phyloP scores from a whole-genome alignment of 257 asterid species.

The Linaria vulgaris region DNA sequence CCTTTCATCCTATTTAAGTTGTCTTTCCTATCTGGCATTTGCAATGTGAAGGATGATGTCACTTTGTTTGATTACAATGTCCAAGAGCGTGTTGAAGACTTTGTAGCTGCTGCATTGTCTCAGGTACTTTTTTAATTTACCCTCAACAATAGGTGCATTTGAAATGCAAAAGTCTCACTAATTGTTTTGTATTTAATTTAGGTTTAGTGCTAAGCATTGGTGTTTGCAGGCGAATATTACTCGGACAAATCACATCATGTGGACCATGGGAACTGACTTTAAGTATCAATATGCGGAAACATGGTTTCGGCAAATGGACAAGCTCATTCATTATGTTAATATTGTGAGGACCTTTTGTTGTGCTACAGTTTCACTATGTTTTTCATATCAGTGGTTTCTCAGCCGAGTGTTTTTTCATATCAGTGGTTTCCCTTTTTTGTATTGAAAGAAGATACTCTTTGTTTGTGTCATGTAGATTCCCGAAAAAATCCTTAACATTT shows the following conservation, averaged over 20 bases:
- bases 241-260: constrained; percentile 92
- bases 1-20: no score
- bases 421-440: no score
- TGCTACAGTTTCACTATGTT: no score
- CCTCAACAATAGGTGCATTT: no score
- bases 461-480: no score
- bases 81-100: constrained; percentile 81
- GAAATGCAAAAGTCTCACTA: no score
- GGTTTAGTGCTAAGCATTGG: no score
- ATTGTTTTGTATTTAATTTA: no score
- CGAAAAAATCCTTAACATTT: no score
- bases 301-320: constrained; percentile 93
- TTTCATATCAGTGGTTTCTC: no score
- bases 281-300: constrained; percentile 86
- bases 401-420: not conserved
- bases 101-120: constrained; percentile 83
- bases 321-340: constrained; percentile 95
- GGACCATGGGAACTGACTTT: constrained; percentile 99
- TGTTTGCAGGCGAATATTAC: constrained; percentile 73
- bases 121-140: constrained; percentile 33
- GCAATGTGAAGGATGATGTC: constrained; percentile 74
- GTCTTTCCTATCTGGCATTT: no score
- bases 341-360: constrained; percentile 48
- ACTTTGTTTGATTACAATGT: constrained; percentile 84
- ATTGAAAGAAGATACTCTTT: no score